Conservation (phyloP, 306 rosid species). For the Nissolia schottii region DNA sequence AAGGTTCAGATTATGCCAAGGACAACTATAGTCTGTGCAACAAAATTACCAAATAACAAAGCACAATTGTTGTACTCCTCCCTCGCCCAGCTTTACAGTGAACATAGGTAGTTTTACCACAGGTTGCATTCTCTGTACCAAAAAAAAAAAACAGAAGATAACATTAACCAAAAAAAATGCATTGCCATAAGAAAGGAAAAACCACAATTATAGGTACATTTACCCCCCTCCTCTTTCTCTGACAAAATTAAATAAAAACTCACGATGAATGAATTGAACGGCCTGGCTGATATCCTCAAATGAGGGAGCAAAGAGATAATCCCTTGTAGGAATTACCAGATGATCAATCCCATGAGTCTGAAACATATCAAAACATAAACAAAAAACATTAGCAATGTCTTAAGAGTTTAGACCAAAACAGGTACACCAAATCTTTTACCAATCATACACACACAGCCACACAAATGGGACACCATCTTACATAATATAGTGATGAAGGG, state of each 20-base stretch:
- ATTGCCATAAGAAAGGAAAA: neutral
- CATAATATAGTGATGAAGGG: constrained; percentile 67
- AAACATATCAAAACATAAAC: constrained; percentile 30
- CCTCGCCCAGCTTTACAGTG: constrained; percentile 99
- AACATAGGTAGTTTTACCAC: constrained; percentile 83
- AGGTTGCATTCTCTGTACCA: constrained; percentile 52
- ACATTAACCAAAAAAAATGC: neutral
- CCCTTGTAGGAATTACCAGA: constrained; percentile 89
- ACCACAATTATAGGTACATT: neutral
- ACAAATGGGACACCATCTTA: constrained; percentile 22
- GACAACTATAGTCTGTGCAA: neutral
- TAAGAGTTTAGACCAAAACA: neutral
- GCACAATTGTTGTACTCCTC: constrained; percentile 95
- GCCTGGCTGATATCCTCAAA: constrained; percentile 74
- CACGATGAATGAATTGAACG: constrained; percentile 88
- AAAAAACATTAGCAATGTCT: neutral
- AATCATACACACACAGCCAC: neutral
- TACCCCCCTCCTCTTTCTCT: neutral
- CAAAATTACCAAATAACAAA: constrained; percentile 82
- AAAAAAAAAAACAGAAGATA: neutral
- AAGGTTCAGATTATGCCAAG: neutral
- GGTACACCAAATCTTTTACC: neutral
- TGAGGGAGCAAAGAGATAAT: constrained; percentile 95
- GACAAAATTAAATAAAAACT: constrained; percentile 23
- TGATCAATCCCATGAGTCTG: constrained; percentile 93